Conservation (phyloP, 1,284 basidiomycete genomes). For the Caloboletus firmus region DNA sequence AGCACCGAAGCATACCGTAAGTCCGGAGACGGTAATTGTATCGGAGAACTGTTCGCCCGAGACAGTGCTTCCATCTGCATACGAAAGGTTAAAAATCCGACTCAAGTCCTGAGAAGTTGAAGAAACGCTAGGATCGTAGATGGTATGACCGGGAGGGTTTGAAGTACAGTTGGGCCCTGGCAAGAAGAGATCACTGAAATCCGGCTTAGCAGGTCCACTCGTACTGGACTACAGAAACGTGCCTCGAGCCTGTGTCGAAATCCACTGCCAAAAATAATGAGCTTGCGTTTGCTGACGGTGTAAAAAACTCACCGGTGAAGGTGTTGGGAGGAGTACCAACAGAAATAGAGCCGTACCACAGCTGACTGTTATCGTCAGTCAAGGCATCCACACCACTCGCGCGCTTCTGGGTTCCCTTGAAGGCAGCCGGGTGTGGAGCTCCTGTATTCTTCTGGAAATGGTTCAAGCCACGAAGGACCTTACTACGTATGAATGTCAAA, state of each 20-base stretch:
- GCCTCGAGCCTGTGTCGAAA: slow-evolving; percentile 25
- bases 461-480: slow-evolving; percentile 15
- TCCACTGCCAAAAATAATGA: slow-evolving; percentile 11
- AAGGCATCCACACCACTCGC: slow-evolving; percentile 12
- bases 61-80: slow-evolving; percentile 33
- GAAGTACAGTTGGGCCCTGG: neutral
- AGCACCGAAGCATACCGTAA: slow-evolving; percentile 12
- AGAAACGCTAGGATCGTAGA: slow-evolving; percentile 33
- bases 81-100: slow-evolving; percentile 28
- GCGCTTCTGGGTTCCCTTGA: neutral
- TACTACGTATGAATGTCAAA: slow-evolving; percentile 10
- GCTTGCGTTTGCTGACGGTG: neutral
- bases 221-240: neutral
- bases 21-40: slow-evolving; percentile 27
- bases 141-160: slow-evolving; percentile 23
- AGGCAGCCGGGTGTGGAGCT: slow-evolving; percentile 3
- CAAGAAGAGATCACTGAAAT: slow-evolving; percentile 11
- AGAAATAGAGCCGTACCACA: slow-evolving; percentile 23
- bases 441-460: slow-evolving; percentile 20
- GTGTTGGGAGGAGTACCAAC: slow-evolving; percentile 18
- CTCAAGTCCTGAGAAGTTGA: slow-evolving; percentile 26
- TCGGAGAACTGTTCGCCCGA: slow-evolving; percentile 34
- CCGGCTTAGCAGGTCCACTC: neutral
- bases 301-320: slow-evolving; percentile 16
- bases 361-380: slow-evolving; percentile 6